Evolutionary conservation across 164 flowering plant species (phyloP).

Genomic region (Protea cynaroides): DNA sequence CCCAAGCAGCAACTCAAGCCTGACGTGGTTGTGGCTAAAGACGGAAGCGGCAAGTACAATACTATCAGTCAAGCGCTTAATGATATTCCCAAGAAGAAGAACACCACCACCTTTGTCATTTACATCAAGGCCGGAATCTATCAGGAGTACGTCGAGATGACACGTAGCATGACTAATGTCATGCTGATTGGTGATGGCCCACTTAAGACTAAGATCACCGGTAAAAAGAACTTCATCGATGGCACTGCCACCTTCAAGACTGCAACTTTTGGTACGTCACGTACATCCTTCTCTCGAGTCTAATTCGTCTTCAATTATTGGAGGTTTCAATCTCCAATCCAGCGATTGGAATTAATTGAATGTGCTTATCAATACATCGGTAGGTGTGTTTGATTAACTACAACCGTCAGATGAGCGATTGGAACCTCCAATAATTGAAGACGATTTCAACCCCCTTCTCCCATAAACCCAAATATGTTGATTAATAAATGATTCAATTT

Average conservation of each 20-base stretch:
- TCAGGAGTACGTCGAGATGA: constrained; percentile 42
- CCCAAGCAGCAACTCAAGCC: constrained; percentile 17
- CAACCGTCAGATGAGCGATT: no score
- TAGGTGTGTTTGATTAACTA: no score
- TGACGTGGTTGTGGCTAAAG: constrained; percentile 49
- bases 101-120: constrained; percentile 37
- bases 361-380: no score
- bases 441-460: no score
- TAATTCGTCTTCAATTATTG: no score
- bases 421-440: no score
- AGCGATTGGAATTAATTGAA: no score
- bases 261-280: constrained; percentile 58
- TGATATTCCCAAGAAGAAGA: constrained; percentile 35
- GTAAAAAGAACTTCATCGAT: constrained; percentile 39
- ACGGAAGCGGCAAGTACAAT: constrained; percentile 51
- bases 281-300: no score
- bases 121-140: constrained; percentile 68
- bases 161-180: constrained; percentile 32
- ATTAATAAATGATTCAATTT: no score
- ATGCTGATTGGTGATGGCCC: constrained; percentile 81
- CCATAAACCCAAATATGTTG: no score
- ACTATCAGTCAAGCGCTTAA: constrained; percentile 39
- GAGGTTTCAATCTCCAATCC: no score
- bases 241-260: constrained; percentile 51
- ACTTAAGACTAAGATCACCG: constrained; percentile 60